Evolutionary conservation across 345 rosid species (phyloP), one percentile per base, ranked within the genome.

Genomic region (Eucalyptus curtisii): DNA sequence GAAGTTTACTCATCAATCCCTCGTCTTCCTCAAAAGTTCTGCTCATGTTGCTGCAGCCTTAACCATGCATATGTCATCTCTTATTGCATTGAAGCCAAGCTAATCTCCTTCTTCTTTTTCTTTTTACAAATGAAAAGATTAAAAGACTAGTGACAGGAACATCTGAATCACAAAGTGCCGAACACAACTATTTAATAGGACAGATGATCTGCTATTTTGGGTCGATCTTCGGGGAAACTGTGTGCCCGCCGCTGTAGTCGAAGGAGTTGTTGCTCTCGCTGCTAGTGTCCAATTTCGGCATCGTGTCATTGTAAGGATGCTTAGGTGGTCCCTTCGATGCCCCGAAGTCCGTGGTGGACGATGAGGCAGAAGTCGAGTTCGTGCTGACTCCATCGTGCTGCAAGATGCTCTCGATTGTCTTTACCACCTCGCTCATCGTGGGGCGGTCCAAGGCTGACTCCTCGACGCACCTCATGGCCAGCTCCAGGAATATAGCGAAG

Each of bases 371-470:
- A 14, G 97, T 92, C 71, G 99, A 96, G 93, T 94, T 95, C 33
- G 94, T 95, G 85, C 90, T 93, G 49, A 95, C 68, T 42, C 98
- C 97, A 64, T 96, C 96, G 55, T 93, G 94, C 86, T 96, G 97
- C 81, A 96, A 68, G 22, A 97, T 93, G 15, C 91, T 94, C 92
- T 97, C 99, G 11, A 97, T 94, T 76, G 90, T 94, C 91, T 96
- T 97, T 20, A 96, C 98, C 17, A 95, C 96, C 64, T 95, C 96
- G 30, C 97, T 95, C 98, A 96, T 96, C 7, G 96, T 95, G 48
- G 99, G 99, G 25, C 99, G 95, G 89, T 96, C 96, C 49, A 92
- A 59, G 20, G 98, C 98, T 24, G 96, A 94, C 91, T 98, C 99
- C 88, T 98, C 98, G 1, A 96, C 97, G 82, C 99, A 97, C 86